Conservation (phyloP, 139 green algal genomes). For the Chlorella sp. region DNA sequence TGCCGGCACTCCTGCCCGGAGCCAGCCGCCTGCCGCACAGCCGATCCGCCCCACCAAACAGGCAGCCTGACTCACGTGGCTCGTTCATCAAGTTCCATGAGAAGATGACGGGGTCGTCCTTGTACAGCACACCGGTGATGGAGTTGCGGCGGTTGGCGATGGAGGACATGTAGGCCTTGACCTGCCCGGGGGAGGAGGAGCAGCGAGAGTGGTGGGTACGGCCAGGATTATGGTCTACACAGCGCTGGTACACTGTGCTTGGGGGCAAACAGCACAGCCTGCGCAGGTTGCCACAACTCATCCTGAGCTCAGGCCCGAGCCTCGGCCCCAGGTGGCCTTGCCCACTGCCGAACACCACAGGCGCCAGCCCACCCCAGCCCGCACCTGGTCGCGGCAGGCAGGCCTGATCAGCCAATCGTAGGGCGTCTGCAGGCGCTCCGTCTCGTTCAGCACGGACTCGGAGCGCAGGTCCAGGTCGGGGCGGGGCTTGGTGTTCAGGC, state of each 20-base stretch:
- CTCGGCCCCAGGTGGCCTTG: too few species aligned
- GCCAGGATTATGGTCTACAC: too few species aligned
- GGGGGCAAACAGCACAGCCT: too few species aligned
- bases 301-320: too few species aligned
- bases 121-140: constrained; percentile 59
- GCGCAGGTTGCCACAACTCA: too few species aligned
- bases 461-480: neutral
- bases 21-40: too few species aligned
- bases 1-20: too few species aligned
- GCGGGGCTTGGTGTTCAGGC: neutral
- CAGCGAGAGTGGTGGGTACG: too few species aligned
- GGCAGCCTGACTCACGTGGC: too few species aligned
- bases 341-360: too few species aligned
- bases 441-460: neutral
- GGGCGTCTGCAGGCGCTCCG: constrained; percentile 14
- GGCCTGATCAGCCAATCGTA: constrained; percentile 12
- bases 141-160: constrained; percentile 62
- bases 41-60: too few species aligned
- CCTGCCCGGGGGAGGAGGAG: constrained; percentile 2
- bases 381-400: neutral
- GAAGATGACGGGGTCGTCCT: constrained; percentile 70
- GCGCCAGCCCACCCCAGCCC: neutral
- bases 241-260: too few species aligned
- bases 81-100: constrained; percentile 58
- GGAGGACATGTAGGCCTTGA: constrained; percentile 50